phyloP scores from a whole-genome alignment of 345 rosid species.

The Anacardium occidentale region DNA sequence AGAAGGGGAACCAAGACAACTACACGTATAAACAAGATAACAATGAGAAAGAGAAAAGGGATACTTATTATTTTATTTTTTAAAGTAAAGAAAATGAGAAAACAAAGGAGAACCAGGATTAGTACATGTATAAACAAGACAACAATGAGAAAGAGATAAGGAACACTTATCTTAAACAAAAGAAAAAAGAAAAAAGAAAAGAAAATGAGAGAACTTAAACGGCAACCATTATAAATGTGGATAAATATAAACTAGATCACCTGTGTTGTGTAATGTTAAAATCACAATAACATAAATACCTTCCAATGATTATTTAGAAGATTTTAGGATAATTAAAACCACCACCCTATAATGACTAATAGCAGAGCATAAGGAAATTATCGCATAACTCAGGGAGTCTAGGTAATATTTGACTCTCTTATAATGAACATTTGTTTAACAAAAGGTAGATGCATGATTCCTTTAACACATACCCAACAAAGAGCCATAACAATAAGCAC shows the following conservation, averaged over 20 bases:
- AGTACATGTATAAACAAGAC: too few species aligned
- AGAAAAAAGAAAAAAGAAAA: too few species aligned
- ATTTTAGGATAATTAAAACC: not conserved
- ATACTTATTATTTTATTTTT: too few species aligned
- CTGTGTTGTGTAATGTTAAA: not conserved
- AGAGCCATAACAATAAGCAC: conserved; percentile 95
- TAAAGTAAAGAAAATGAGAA: not conserved
- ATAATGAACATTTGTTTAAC: conserved; percentile 1
- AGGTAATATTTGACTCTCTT: not conserved
- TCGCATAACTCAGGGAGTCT: not conserved
- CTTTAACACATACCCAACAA: conserved; percentile 73
- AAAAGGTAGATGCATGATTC: not conserved
- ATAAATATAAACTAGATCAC: too few species aligned
- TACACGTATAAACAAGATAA: conserved; percentile 39
- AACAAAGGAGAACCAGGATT: too few species aligned
- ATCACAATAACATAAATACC: not conserved
- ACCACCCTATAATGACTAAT: not conserved
- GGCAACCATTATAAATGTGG: not conserved
- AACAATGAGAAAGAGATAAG: too few species aligned
- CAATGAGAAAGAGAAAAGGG: conserved; percentile 12
- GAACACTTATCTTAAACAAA: too few species aligned
- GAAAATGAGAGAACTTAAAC: not conserved
- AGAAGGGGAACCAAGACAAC: conserved; percentile 99
- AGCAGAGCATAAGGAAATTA: not conserved
- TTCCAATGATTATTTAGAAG: not conserved